These are phyloP conservation scores for Dittrichia graveolens DNA, from an alignment of 129 eudicot species.

Conservation along the genomic window DNA sequence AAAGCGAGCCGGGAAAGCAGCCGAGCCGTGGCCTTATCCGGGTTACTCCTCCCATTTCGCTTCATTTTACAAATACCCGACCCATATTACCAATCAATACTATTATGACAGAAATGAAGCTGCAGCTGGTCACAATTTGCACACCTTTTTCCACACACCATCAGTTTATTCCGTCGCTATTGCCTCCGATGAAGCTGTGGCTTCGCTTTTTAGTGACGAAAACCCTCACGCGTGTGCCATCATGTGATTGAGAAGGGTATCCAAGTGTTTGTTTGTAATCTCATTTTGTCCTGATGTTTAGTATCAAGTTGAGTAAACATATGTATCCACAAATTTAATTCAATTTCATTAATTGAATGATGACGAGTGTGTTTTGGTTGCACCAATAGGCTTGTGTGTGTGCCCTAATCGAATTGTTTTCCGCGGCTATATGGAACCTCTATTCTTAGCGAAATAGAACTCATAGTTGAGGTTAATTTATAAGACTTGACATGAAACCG, in stretches of 20 bases:
- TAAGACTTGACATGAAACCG: too few species aligned
- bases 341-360: neutral
- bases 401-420: too few species aligned
- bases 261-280: neutral
- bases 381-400: neutral
- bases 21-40: conserved; percentile 97
- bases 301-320: neutral
- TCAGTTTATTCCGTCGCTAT: conserved; percentile 80
- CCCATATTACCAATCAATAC: conserved; percentile 66
- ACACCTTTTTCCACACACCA: conserved; percentile 84
- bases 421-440: too few species aligned
- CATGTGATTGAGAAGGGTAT: conserved; percentile 44
- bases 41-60: conserved; percentile 60
- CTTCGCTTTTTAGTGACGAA: conserved; percentile 90
- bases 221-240: conserved; percentile 88
- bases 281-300: conserved; percentile 8
- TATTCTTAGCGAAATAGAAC: too few species aligned
- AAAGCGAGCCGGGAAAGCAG: conserved; percentile 89
- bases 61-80: conserved; percentile 86
- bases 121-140: conserved; percentile 47
- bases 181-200: conserved; percentile 87
- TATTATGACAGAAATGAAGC: conserved; percentile 57
- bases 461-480: too few species aligned
- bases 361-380: neutral
- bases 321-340: conserved; percentile 6